Conservation (phyloP, 1,139 yeast species). For the Nematodospora anomalae region DNA sequence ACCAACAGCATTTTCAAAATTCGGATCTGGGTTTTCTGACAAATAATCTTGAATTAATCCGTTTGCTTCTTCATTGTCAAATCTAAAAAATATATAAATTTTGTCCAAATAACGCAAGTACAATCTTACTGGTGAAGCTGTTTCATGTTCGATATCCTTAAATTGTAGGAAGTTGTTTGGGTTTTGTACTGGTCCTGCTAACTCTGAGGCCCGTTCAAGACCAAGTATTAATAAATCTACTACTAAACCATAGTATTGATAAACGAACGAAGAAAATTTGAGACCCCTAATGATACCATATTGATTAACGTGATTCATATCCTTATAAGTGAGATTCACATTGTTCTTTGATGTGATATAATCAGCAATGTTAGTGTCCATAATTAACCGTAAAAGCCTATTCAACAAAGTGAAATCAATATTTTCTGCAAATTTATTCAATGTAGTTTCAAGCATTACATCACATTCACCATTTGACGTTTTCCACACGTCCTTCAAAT, state of each 20-base stretch:
- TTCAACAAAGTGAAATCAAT: constrained; percentile 86
- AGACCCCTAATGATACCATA: constrained; percentile 86
- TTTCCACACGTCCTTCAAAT: constrained; percentile 77
- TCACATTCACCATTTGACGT: constrained; percentile 70
- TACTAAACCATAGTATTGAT: constrained; percentile 86
- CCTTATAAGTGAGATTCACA: constrained; percentile 79
- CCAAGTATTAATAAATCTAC: constrained; percentile 83
- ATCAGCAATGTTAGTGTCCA: constrained; percentile 92
- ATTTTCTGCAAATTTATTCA: constrained; percentile 75
- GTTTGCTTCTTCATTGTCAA: constrained; percentile 69
- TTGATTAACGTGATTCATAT: constrained; percentile 91
- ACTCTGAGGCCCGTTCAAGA: constrained; percentile 77
- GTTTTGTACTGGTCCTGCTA: constrained; percentile 73
- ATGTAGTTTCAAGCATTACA: constrained; percentile 78
- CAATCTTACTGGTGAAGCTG: constrained; percentile 67
- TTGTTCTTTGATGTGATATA: constrained; percentile 93
- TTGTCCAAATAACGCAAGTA: constrained; percentile 85
- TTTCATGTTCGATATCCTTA: constrained; percentile 57
- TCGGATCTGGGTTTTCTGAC: constrained; percentile 88
- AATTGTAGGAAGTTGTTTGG: constrained; percentile 83
- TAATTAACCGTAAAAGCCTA: constrained; percentile 71
- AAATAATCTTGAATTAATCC: constrained; percentile 75
- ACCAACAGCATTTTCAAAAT: constrained; percentile 81
- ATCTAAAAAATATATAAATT: constrained; percentile 75
- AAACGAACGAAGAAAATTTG: constrained; percentile 86